Conservation (phyloP, 441 rosid genomes). For the Corymbia calophylla region DNA sequence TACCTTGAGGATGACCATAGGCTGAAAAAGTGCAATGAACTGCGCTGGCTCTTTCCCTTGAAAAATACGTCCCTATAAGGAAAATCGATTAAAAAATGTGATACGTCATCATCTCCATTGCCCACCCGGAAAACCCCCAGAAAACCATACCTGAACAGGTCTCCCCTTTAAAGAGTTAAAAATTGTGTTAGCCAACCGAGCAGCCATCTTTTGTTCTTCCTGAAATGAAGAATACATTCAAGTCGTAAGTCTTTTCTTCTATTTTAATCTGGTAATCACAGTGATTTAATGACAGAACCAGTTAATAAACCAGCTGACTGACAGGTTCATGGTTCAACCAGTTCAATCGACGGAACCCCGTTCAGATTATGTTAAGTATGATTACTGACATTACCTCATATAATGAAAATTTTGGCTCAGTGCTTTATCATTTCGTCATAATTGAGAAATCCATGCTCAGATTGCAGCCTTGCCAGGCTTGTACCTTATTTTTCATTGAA, state of each 20-base stretch:
- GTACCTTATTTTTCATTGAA: neutral
- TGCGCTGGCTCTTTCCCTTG: conserved; percentile 99
- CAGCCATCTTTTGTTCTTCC: conserved; percentile 88
- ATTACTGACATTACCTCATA: neutral
- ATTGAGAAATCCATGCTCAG: neutral
- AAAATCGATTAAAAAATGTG: conserved; percentile 17
- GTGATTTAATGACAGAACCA: neutral
- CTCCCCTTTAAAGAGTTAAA: conserved; percentile 85
- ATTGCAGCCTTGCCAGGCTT: neutral
- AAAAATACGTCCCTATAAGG: conserved; percentile 71
- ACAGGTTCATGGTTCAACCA: neutral
- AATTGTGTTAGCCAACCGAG: conserved; percentile 69
- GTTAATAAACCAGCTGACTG: neutral
- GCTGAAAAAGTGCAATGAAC: conserved; percentile 87
- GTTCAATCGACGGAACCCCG: neutral
- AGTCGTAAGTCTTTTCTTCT: neutral
- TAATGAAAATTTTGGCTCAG: neutral
- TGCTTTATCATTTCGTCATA: neutral
- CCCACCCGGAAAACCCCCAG: conserved; percentile 1
- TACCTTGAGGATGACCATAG: conserved; percentile 96
- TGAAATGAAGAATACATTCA: conserved; percentile 21
- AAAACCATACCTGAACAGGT: conserved; percentile 73
- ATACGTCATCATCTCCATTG: neutral
- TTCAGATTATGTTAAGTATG: neutral
- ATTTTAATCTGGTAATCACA: neutral